Evolutionary conservation across 2,329 filamentous ascomycete genomes (phyloP).

Genomic region (Aspergillus piperis): DNA sequence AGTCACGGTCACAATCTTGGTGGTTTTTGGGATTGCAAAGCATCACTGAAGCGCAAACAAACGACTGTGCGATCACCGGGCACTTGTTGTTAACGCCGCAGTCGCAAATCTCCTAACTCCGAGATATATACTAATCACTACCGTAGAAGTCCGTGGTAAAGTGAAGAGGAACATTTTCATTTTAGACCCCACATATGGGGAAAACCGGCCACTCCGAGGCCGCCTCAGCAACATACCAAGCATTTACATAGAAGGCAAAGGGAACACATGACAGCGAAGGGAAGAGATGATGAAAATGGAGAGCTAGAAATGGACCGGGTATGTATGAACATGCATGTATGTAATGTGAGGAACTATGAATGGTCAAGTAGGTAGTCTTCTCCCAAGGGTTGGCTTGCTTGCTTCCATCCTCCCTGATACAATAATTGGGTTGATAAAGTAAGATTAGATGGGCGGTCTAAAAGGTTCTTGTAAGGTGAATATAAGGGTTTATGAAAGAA

Average conservation of each 20-base stretch:
- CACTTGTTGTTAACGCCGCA: slow-evolving; percentile 8
- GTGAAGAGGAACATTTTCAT: no score
- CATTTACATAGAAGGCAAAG: slow-evolving; percentile 11
- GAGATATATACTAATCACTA: background rate
- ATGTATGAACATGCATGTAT: slow-evolving; percentile 8
- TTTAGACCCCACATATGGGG: no score
- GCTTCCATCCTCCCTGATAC: background rate
- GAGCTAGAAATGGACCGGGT: slow-evolving; percentile 4
- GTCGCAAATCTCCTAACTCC: background rate
- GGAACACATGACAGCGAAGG: background rate
- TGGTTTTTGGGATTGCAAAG: background rate
- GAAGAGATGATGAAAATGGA: background rate
- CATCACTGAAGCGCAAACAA: background rate
- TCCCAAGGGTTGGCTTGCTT: background rate
- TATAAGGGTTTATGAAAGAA: background rate
- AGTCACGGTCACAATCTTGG: background rate
- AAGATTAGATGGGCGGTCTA: background rate
- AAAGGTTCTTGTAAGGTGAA: background rate
- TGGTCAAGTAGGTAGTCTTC: background rate
- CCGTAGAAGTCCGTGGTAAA: no score
- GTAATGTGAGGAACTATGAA: slow-evolving; percentile 1
- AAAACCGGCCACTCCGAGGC: background rate
- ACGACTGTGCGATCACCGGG: background rate
- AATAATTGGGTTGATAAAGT: background rate
- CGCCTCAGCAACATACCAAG: background rate